Base-by-base conservation (phyloP, 352 stramenopile genomes). In the Phytophthora ramorum region DNA sequence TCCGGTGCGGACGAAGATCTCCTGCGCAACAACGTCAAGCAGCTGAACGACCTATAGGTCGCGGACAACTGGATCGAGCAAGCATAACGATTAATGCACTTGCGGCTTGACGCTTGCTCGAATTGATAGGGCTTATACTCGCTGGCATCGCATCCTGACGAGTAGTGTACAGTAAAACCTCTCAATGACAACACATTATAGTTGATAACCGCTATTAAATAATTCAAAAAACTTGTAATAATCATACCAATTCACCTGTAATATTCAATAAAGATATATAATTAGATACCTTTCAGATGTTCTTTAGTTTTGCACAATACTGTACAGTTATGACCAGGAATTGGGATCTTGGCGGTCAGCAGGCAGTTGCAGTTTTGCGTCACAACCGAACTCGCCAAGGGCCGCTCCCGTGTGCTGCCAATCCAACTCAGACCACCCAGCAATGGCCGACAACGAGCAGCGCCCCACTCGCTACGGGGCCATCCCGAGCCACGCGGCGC, bases 1-100 rank as follows among this genome's bases (percentile, higher is more conserved):
- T 87, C 85, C n/a, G 88, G 88, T 54, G 88, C 86, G 14, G 88
- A 96, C 46, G 85, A 94, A 62, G 62, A 76, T 24, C 73, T 94
- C 32, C 59, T 96, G 50, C 85, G 81, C 49, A 78, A 74, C 16
- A 91, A 91, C 70, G 73, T 91, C 50, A 80, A 89, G 65, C 73
- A 94, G 65, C 66, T 96, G 45, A 90, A 79, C 58, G 74, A 90
- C n/a, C 57, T 92, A 44, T 94, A 86, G 58, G 14, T 13, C 50
- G 35, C 47, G 45, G 8, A 7, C 14, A 44, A 24, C 12, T 34
- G 13, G 16, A 41, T n/a, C 20, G 28, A 28, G 47, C 52, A 43
- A 38, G 32, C 19, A 47, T 30, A 66, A 66, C n/a, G 28, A 8
- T 41, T n/a, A 55, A 57, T 49, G 22, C 10, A 63, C 45, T 62